Conservation (phyloP, 805 yeast genomes). For the Hemisphaericaspora nanyangensis region DNA sequence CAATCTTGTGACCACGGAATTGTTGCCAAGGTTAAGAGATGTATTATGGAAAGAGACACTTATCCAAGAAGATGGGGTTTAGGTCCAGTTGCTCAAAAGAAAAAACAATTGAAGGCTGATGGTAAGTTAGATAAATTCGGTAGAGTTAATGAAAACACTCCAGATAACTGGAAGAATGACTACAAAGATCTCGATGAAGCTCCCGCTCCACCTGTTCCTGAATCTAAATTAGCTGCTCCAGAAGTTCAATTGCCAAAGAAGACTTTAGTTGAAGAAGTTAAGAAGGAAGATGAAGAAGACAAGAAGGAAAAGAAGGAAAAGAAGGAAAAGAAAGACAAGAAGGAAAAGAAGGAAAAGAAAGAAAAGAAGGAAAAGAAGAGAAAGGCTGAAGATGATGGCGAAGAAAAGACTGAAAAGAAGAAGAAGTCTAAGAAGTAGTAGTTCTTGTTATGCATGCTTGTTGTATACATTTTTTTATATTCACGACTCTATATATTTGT, state of each 20-base stretch:
- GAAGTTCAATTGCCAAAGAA: constrained; percentile 47
- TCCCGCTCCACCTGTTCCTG: constrained; percentile 58
- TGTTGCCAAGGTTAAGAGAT: constrained; percentile 97
- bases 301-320: constrained; percentile 22
- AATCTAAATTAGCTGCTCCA: constrained; percentile 46
- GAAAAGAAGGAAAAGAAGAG: constrained; percentile 59
- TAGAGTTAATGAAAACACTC: constrained; percentile 89
- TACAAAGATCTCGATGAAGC: constrained; percentile 69
- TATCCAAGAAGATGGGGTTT: constrained; percentile 99
- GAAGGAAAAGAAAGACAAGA: constrained; percentile 40
- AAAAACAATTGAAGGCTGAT: constrained; percentile 95
- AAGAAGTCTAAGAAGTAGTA: constrained; percentile 40
- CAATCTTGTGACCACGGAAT: constrained; percentile 98
- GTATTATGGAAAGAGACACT: constrained; percentile 98
- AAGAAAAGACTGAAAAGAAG: constrained; percentile 47
- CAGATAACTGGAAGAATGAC: constrained; percentile 83
- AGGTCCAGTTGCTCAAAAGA: constrained; percentile 97
- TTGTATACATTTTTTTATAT: background rate
- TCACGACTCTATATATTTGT: constrained; percentile 1
- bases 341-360: constrained; percentile 48
- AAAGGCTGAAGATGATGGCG: constrained; percentile 32
- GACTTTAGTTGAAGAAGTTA: constrained; percentile 45
- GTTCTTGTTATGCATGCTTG: constrained; percentile 5
- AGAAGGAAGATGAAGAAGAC: constrained; percentile 17
- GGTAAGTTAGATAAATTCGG: constrained; percentile 97